A percentile compares a stretch with the other conserved stretches of the same genome.
Conservation (phyloP, 1,284 basidiomycete species). For the Mycosarcoma maydis region DNA sequence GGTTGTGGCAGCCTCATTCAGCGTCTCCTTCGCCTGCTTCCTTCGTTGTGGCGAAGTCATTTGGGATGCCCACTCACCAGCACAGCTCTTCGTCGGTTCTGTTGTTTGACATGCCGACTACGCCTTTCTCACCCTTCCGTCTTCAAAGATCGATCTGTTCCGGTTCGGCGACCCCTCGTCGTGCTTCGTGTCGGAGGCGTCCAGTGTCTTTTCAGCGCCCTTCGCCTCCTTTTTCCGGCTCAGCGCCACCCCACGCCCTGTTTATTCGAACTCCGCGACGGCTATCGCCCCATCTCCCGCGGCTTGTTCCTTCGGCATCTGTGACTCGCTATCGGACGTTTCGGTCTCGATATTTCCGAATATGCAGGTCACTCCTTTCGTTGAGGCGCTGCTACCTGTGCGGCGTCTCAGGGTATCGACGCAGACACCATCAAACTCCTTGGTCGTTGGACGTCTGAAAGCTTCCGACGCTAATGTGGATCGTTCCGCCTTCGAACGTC, state of each 20-base stretch:
- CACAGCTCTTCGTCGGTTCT: neutral
- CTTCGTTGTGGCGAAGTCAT: neutral
- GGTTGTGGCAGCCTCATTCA: neutral
- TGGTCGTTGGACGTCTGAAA: neutral
- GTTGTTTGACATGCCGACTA: neutral
- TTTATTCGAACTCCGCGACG: no score
- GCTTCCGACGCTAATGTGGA: neutral
- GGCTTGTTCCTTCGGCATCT: no score
- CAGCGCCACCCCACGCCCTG: no score
- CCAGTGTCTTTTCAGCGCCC: no score
- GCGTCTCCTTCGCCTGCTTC: constrained; percentile 1
- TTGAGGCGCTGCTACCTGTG: no score
- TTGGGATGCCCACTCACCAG: neutral
- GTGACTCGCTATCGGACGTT: no score
- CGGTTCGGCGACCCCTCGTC: neutral
- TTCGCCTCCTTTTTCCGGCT: no score
- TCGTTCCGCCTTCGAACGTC: neutral
- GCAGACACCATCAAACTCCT: neutral
- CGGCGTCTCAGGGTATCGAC: no score
- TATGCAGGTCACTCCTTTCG: no score
- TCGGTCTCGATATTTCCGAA: no score
- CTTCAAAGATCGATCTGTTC: neutral
- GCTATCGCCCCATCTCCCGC: no score
- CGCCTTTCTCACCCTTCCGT: neutral
- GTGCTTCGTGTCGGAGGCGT: no score